phyloP scores from a whole-genome alignment of 768 basidiomycete species.

The Cubamyces lactineus region DNA sequence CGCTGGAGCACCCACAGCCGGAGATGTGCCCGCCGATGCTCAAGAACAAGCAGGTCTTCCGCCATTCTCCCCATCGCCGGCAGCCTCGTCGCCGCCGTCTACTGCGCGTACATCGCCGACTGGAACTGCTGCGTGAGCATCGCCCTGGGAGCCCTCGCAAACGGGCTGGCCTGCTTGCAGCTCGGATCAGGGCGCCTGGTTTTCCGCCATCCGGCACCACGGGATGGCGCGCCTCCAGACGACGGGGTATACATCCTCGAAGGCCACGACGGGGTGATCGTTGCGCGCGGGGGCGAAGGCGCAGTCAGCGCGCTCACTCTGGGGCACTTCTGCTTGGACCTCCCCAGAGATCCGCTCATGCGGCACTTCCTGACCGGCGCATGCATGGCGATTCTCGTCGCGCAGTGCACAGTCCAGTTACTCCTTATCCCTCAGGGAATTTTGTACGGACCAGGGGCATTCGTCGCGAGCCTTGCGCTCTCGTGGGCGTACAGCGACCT shows the following conservation, averaged over 20 bases:
- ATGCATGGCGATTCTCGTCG: slow-evolving; percentile 11
- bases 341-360: neutral
- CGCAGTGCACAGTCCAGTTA: slow-evolving; percentile 20
- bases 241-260: slow-evolving; percentile 13
- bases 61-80: slow-evolving; percentile 10
- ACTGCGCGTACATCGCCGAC: slow-evolving; percentile 16
- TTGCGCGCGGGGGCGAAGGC: slow-evolving; percentile 17
- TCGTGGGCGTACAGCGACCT: slow-evolving; percentile 24
- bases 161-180: slow-evolving; percentile 17
- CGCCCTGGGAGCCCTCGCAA: slow-evolving; percentile 16
- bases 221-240: slow-evolving; percentile 14
- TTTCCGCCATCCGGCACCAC: slow-evolving; percentile 15
- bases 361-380: slow-evolving; percentile 6
- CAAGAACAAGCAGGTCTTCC: neutral
- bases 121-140: slow-evolving; percentile 24
- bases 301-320: slow-evolving; percentile 22
- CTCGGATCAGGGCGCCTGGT: slow-evolving; percentile 18
- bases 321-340: slow-evolving; percentile 7
- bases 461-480: slow-evolving; percentile 19
- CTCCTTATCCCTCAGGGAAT: slow-evolving; percentile 23
- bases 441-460: slow-evolving; percentile 20
- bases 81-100: slow-evolving; percentile 9
- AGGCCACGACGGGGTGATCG: slow-evolving; percentile 1
- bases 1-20: neutral
- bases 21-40: neutral